phyloP scores from a whole-genome alignment of 1,284 basidiomycete genomes.

The Rhizopogon hawkerae region DNA sequence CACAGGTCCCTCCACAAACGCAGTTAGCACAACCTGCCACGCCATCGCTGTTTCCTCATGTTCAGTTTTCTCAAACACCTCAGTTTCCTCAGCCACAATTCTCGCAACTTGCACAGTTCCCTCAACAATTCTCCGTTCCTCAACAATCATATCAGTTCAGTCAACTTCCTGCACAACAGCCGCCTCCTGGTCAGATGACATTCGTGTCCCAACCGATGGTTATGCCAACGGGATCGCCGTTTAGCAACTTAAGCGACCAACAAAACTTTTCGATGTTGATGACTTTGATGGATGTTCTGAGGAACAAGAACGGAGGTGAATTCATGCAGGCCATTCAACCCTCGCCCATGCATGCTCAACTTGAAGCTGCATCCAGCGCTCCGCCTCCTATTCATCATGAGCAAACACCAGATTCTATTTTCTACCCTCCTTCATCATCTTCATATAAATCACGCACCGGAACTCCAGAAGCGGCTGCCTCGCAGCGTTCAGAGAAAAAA shows the following conservation, averaged over 20 bases:
- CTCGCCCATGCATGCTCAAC: neutral
- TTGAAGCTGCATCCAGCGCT: neutral
- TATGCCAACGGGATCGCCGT: neutral
- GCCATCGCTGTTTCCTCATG: constrained; percentile 14
- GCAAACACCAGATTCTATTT: neutral
- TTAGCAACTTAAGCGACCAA: constrained; percentile 1
- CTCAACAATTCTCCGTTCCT: neutral
- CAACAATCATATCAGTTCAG: constrained; percentile 6
- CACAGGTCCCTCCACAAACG: constrained; percentile 10
- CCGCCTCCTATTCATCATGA: neutral
- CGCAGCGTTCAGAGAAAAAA: neutral
- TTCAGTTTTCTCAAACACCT: constrained; percentile 16
- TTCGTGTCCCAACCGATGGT: neutral
- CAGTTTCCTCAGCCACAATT: constrained; percentile 10
- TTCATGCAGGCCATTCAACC: constrained; percentile 6
- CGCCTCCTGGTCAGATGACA: neutral
- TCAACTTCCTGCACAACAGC: constrained; percentile 13
- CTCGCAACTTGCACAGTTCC: neutral
- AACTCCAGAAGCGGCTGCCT: neutral
- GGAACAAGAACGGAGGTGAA: constrained; percentile 13
- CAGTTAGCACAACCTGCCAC: constrained; percentile 15
- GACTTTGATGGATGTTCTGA: constrained; percentile 28
- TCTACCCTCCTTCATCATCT: neutral
- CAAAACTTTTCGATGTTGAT: constrained; percentile 14
- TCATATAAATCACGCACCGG: neutral